Evolutionary conservation across 2,329 filamentous ascomycete genomes (phyloP), one percentile per base, ranked within the genome.

Genomic region (Monilinia polystroma): DNA sequence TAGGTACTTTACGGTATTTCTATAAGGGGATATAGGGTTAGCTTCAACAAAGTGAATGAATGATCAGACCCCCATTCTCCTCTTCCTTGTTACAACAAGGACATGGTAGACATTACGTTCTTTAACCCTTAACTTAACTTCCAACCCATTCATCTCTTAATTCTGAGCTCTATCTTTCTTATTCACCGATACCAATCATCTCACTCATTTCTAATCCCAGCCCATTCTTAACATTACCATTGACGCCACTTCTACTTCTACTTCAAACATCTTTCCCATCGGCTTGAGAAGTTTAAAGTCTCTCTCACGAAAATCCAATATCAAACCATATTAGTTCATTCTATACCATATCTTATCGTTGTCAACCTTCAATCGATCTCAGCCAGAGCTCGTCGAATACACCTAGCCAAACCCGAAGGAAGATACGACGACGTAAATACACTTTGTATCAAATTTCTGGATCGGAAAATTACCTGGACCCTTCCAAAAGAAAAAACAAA

Each of bases 61-160:
- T 56, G 35, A 66, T 66, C 55, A 66, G 55, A 26, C 63, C 63
- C 63, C 55, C 55, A 20, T 60, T 65, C 56, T 64, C 59, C 43
- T 35, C 11, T 60, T 63, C 51, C 59, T 23, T 53, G 20, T 38
- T 26, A 18, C 16, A n/a, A 51, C 45, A 60, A 49, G 45, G 58
- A 14, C 58, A 60, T 51, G 58, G n/a, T 51, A 14, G 41, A 29
- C 23, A 23, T 3, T 29, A 41, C 23, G 32, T 41, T 62, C 58
- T 41, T 35, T 35, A 35, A 35, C 32, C 32, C 32, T 35, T 35
- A 35, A 35, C 32, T 35, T 51, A 51, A 60, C 45, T 51, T 51
- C 14, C 45, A 51, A 51, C 29, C 58, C n/a, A 35, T 35, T 51
- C 45, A 47, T 47, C 56, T 58, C 23, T n/a, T n/a, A 26, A 47